Conservation (phyloP, 306 rosid species). For the Cyclanthera cordifolia region DNA sequence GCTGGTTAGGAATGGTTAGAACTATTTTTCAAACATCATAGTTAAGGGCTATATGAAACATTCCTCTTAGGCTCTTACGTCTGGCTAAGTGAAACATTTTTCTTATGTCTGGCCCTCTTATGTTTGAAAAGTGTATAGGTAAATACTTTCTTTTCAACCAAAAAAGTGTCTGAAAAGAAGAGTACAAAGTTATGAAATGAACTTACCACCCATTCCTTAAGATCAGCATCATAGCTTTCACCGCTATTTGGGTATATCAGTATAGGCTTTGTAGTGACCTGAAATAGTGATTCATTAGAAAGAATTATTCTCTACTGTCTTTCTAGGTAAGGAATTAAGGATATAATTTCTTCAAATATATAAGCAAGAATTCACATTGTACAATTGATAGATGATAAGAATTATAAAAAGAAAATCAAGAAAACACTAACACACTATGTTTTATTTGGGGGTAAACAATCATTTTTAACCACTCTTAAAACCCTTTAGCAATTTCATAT, state of each 20-base stretch:
- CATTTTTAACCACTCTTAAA: no score
- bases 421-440: not conserved
- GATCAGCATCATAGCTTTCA: slow-evolving; percentile 53
- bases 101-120: not conserved
- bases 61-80: no score
- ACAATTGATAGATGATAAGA: not conserved
- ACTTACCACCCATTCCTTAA: slow-evolving; percentile 68
- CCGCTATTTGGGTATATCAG: slow-evolving; percentile 85
- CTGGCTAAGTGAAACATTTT: not conserved
- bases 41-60: not conserved
- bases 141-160: not conserved
- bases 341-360: not conserved
- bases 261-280: slow-evolving; percentile 63
- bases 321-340: not conserved
- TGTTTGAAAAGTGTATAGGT: not conserved
- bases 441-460: no score
- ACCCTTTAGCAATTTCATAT: no score
- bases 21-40: not conserved
- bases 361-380: not conserved
- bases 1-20: not conserved
- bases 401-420: not conserved
- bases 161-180: not conserved
- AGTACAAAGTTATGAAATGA: not conserved
- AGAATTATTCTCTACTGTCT: not conserved
- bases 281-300: slow-evolving; percentile 14